Conservation (phyloP, 352 stramenopile species). For the Phytophthora meadii region DNA sequence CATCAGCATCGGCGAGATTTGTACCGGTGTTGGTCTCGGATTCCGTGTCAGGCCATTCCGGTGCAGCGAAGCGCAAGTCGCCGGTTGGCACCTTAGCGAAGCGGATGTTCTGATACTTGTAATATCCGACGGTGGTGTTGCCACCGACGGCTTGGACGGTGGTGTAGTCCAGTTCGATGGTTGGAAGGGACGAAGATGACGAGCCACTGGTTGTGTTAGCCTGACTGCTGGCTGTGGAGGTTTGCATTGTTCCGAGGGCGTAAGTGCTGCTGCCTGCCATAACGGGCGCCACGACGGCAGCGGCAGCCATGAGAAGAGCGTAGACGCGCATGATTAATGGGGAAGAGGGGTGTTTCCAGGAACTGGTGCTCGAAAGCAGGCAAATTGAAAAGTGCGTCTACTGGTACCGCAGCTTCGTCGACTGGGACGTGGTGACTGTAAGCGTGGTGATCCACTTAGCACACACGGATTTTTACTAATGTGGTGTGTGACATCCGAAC, state of each 20-base stretch:
- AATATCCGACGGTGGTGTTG: conserved; percentile 40
- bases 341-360: background rate
- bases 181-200: conserved; percentile 17
- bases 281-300: background rate
- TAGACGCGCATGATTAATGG: conserved; percentile 17
- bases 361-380: conserved; percentile 1
- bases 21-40: conserved; percentile 31
- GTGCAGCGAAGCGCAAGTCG: conserved; percentile 33
- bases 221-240: conserved; percentile 8
- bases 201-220: conserved; percentile 5
- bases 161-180: conserved; percentile 38
- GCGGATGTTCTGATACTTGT: conserved; percentile 48
- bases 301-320: conserved; percentile 16
- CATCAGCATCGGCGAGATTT: conserved; percentile 35
- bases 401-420: background rate
- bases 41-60: conserved; percentile 30
- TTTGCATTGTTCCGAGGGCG: conserved; percentile 1
- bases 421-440: background rate
- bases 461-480: conserved; percentile 8
- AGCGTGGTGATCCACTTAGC: conserved; percentile 7
- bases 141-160: conserved; percentile 31
- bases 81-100: conserved; percentile 31
- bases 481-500: conserved; percentile 1
- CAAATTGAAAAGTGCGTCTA: conserved; percentile 9
- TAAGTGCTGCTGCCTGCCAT: conserved; percentile 19